phyloP scores from a whole-genome alignment of 2,329 filamentous ascomycete species.

The Diaporthe helianthi region DNA sequence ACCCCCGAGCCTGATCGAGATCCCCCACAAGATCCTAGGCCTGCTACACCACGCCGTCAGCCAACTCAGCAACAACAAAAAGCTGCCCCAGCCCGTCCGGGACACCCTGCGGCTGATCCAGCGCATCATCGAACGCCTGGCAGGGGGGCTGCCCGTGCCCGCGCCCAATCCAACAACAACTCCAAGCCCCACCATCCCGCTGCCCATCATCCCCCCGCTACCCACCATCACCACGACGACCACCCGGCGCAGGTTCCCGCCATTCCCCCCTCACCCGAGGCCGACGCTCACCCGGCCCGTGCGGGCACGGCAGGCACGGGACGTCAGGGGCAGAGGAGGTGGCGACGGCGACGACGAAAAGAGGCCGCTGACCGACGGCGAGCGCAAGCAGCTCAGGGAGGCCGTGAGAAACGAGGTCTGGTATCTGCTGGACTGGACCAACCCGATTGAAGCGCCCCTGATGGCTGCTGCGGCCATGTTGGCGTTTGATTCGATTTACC shows the following conservation, averaged over 20 bases:
- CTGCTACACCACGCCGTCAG: conserved; percentile 1
- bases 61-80: not conserved
- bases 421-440: not conserved
- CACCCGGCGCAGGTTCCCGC: not conserved
- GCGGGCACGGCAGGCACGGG: not conserved
- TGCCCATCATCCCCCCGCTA: not conserved
- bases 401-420: not conserved
- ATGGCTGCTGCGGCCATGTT: conserved; percentile 4
- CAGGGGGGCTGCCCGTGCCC: not conserved
- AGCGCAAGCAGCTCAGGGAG: not conserved
- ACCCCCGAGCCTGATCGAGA: conserved; percentile 6
- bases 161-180: not conserved
- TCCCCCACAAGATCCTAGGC: conserved; percentile 1
- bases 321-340: no score
- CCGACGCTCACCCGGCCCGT: not conserved
- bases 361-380: not conserved
- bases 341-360: not conserved
- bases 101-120: conserved; percentile 1
- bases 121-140: conserved; percentile 3
- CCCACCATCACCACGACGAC: not conserved
- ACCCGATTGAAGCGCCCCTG: not conserved
- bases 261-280: not conserved
- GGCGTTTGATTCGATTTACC: conserved; percentile 1
- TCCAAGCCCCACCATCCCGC: not conserved
- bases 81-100: not conserved